A percentile compares a stretch with the other conserved stretches of the same genome.
phyloP scores from a whole-genome alignment of 2,329 filamentous ascomycete genomes.

The Botrytis fragariae region DNA sequence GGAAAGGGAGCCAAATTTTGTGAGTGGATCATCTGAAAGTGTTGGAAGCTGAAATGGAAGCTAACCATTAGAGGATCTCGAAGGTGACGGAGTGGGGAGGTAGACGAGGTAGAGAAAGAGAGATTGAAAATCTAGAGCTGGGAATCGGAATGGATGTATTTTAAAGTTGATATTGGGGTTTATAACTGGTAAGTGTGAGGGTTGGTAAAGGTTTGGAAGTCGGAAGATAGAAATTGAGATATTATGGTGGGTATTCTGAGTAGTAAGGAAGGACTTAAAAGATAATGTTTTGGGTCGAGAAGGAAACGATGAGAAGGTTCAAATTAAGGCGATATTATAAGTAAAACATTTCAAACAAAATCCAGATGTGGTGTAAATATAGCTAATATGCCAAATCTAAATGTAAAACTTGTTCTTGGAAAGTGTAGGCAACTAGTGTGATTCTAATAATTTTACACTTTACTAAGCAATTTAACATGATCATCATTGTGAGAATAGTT shows the following conservation, averaged over 20 bases:
- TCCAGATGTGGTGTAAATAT: neutral
- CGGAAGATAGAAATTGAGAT: neutral
- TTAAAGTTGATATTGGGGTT: neutral
- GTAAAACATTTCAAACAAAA: neutral
- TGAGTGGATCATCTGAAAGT: neutral
- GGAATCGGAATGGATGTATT: neutral
- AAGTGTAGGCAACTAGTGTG: neutral
- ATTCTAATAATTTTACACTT: neutral
- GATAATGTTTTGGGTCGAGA: neutral
- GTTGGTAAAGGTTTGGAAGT: neutral
- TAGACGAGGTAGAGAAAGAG: neutral
- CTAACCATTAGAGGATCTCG: neutral
- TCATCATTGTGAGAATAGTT: neutral
- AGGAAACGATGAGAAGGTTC: neutral
- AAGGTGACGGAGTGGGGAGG: neutral
- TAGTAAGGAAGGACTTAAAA: neutral
- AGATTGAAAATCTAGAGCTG: neutral
- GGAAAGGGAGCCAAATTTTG: neutral
- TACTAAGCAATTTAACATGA: neutral
- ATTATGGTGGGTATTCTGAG: neutral
- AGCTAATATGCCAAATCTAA: neutral
- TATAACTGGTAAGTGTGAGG: neutral
- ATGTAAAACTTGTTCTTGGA: neutral
- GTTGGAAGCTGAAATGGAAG: neutral
- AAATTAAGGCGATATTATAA: neutral